Conservation (phyloP, 768 basidiomycete species). For the Amanita jacksonii region DNA sequence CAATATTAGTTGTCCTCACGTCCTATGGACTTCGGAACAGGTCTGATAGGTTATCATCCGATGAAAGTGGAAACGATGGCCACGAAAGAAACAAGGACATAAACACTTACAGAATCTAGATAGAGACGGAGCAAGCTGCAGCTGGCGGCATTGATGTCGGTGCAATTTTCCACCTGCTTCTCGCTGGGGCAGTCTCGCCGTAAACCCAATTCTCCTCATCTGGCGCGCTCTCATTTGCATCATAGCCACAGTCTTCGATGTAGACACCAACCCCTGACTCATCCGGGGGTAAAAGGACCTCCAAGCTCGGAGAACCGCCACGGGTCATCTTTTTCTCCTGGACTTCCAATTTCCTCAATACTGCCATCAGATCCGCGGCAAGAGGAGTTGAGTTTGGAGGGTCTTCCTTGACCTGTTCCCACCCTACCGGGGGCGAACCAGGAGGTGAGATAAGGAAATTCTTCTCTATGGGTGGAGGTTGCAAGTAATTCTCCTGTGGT, state of each 20-base stretch:
- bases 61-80: constrained; percentile 8
- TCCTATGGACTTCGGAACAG: constrained; percentile 54
- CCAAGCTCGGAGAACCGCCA: constrained; percentile 23
- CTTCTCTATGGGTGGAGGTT: constrained; percentile 73
- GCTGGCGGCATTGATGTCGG: constrained; percentile 54
- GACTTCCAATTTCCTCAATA: constrained; percentile 62
- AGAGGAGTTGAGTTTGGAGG: constrained; percentile 79
- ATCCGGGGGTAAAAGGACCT: constrained; percentile 62
- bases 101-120: constrained; percentile 10
- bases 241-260: constrained; percentile 61
- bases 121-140: constrained; percentile 15
- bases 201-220: constrained; percentile 57
- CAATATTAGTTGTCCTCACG: constrained; percentile 49
- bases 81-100: constrained; percentile 1
- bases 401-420: constrained; percentile 88
- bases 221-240: constrained; percentile 27
- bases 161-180: constrained; percentile 38
- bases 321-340: constrained; percentile 28
- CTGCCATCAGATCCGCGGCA: constrained; percentile 80
- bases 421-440: constrained; percentile 93
- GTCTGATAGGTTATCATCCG: constrained; percentile 69
- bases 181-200: constrained; percentile 42
- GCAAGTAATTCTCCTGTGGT: constrained; percentile 48
- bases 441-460: constrained; percentile 98
- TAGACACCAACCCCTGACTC: constrained; percentile 69